Evolutionary conservation across 2,329 filamentous ascomycete species (phyloP).

Genomic region (Botrytis deweyae): DNA sequence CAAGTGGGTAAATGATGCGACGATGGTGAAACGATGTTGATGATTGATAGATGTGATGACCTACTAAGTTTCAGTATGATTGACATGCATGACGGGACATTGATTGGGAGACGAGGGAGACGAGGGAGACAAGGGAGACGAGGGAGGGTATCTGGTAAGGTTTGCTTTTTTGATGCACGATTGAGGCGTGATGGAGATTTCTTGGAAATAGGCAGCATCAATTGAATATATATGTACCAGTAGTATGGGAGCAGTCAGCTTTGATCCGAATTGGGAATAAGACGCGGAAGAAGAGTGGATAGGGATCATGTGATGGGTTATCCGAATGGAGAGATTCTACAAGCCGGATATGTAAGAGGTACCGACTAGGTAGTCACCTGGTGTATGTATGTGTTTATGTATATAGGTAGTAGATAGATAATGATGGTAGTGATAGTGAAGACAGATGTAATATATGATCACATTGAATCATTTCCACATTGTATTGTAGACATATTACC

Average conservation of each 20-base stretch:
- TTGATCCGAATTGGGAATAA: neutral
- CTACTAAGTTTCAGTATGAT: neutral
- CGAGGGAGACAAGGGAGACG: neutral
- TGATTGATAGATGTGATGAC: no score
- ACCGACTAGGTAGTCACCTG: no score
- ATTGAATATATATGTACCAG: neutral
- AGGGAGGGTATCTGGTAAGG: neutral
- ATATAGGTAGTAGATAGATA: no score
- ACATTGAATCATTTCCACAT: neutral
- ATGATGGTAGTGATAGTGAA: neutral
- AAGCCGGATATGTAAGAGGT: no score
- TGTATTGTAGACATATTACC: no score
- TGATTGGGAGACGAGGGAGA: neutral
- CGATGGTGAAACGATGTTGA: neutral
- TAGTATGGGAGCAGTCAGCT: neutral
- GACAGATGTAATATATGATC: neutral
- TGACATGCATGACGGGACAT: neutral
- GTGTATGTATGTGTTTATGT: no score
- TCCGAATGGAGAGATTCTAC: neutral
- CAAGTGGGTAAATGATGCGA: neutral
- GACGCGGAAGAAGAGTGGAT: neutral
- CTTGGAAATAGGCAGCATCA: conserved; percentile 7
- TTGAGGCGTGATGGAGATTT: neutral
- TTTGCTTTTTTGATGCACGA: neutral
- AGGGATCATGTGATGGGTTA: neutral